phyloP scores from a whole-genome alignment of 495 filamentous ascomycete genomes.

The Hypomontagnella submonticulosa region DNA sequence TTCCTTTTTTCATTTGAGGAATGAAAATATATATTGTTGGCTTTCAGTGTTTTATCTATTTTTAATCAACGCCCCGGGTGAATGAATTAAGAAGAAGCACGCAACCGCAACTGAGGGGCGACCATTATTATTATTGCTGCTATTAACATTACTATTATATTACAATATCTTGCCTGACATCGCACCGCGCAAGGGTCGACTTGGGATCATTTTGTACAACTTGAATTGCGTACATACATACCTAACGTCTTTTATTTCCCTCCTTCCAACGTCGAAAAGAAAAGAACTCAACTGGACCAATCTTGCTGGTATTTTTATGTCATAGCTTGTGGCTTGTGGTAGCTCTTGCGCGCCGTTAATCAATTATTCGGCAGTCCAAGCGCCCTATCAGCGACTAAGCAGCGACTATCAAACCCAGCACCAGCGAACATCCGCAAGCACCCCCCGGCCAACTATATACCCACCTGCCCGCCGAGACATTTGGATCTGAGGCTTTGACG shows the following conservation, averaged over 20 bases:
- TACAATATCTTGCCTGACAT: slow-evolving; percentile 1
- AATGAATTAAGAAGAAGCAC: slow-evolving; percentile 19
- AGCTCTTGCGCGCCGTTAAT: slow-evolving; percentile 14
- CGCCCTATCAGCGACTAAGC: slow-evolving; percentile 19
- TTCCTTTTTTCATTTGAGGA: slow-evolving; percentile 20
- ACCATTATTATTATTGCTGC: slow-evolving; percentile 2
- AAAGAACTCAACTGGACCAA: too few species aligned
- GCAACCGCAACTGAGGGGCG: slow-evolving; percentile 18
- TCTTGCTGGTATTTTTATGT: slow-evolving; percentile 18
- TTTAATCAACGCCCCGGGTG: slow-evolving; percentile 17
- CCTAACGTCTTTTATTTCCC: too few species aligned
- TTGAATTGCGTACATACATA: background rate
- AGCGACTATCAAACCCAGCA: too few species aligned
- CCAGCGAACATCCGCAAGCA: slow-evolving; percentile 16
- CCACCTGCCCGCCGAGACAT: slow-evolving; percentile 27
- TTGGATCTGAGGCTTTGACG: slow-evolving; percentile 38
- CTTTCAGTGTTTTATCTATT: slow-evolving; percentile 41
- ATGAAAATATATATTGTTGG: slow-evolving; percentile 25
- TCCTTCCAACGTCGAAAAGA: too few species aligned
- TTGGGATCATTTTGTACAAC: background rate
- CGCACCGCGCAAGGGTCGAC: background rate
- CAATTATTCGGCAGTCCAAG: slow-evolving; percentile 29
- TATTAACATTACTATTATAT: slow-evolving; percentile 12
- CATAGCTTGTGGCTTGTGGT: slow-evolving; percentile 4
- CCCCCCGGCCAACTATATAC: slow-evolving; percentile 7